Evolutionary conservation across 768 basidiomycete species (phyloP).

Genomic region (Tulasnella sp.): DNA sequence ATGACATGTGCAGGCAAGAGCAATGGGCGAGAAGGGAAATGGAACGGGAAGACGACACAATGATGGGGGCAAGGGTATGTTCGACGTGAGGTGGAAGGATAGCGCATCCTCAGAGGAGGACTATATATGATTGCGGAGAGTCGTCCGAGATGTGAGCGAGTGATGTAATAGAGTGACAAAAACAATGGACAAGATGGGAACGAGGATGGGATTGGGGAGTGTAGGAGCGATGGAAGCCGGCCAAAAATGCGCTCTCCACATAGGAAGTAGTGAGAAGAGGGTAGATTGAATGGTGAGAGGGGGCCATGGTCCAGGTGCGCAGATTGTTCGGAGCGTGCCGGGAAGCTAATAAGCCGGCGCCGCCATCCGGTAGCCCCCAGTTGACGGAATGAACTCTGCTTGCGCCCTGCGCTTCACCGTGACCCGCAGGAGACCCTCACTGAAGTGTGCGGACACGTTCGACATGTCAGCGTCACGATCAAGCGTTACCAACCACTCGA

Average conservation of each 20-base stretch:
- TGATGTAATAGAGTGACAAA: neutral
- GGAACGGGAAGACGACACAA: neutral
- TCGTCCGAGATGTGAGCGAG: neutral
- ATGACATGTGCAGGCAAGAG: neutral
- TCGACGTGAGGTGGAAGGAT: neutral
- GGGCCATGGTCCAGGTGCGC: neutral
- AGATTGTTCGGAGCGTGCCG: neutral
- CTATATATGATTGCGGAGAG: neutral
- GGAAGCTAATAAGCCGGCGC: neutral
- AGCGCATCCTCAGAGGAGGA: neutral
- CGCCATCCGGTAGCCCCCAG: constrained; percentile 7
- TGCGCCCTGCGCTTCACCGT: constrained; percentile 19
- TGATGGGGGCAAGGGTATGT: neutral
- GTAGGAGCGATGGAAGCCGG: neutral
- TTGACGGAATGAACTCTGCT: neutral
- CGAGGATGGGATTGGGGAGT: neutral
- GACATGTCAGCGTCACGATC: constrained; percentile 23
- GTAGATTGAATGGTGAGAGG: neutral
- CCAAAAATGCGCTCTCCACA: neutral
- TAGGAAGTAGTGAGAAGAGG: neutral
- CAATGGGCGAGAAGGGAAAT: neutral
- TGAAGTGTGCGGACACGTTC: constrained; percentile 20
- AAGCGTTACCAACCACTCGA: constrained; percentile 24
- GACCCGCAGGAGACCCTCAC: constrained; percentile 21
- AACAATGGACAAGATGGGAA: neutral